Evolutionary conservation across 305 asterid species (phyloP).

Genomic region (Fraxinus velutina): DNA sequence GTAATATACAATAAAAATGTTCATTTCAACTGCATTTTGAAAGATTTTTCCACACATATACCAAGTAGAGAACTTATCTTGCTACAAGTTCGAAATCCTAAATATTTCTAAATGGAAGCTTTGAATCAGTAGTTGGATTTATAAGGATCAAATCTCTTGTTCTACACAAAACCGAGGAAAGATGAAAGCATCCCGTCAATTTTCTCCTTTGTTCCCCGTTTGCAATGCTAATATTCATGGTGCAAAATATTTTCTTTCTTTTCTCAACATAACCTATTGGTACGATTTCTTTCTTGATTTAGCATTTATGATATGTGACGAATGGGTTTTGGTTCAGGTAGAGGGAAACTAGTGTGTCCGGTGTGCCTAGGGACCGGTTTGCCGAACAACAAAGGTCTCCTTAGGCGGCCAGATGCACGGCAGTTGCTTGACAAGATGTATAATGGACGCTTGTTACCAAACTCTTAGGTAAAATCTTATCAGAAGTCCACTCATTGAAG

Average conservation of each 20-base stretch:
- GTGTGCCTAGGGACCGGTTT: slow-evolving; percentile 91
- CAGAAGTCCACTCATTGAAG: neutral
- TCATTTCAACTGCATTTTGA: neutral
- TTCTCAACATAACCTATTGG: neutral
- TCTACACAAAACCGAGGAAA: neutral
- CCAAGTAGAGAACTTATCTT: neutral
- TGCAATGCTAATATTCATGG: neutral
- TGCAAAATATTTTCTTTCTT: neutral
- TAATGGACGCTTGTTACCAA: slow-evolving; percentile 80
- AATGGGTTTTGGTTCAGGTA: slow-evolving; percentile 42
- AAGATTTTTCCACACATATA: neutral
- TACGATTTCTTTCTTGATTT: neutral
- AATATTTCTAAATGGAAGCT: neutral
- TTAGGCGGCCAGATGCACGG: slow-evolving; percentile 78
- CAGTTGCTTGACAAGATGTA: slow-evolving; percentile 90
- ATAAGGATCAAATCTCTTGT: neutral
- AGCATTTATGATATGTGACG: neutral
- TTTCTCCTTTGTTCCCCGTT: neutral
- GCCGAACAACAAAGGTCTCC: slow-evolving; percentile 91
- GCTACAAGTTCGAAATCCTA: neutral
- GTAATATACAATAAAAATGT: neutral
- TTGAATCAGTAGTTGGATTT: neutral
- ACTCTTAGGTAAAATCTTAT: slow-evolving; percentile 47
- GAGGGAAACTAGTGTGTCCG: slow-evolving; percentile 92
- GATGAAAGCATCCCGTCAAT: neutral